Evolutionary conservation across 371 early-diverging fungal species (phyloP).

Genomic region (Apophysomyces ossiformis): DNA sequence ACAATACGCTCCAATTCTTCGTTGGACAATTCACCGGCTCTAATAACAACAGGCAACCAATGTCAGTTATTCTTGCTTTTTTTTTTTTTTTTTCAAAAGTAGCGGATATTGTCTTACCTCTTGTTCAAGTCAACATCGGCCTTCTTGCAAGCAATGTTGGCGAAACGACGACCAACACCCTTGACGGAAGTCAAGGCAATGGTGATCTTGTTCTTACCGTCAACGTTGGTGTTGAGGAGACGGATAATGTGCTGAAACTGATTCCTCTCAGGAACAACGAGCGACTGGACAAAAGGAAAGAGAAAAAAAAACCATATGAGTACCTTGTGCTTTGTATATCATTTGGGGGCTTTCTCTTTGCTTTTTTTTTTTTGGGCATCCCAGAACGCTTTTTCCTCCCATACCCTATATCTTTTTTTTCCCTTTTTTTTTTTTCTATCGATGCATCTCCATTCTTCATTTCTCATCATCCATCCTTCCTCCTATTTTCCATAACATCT

Average conservation of each 20-base stretch:
- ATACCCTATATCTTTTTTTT: background rate
- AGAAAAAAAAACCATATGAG: background rate
- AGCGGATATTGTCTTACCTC: slow-evolving; percentile 69
- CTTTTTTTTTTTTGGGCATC: too few species aligned
- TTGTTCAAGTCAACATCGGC: slow-evolving; percentile 96
- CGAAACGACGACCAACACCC: slow-evolving; percentile 98
- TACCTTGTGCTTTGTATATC: background rate
- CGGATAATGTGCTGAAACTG: slow-evolving; percentile 99
- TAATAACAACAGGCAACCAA: slow-evolving; percentile 34
- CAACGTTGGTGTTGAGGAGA: slow-evolving; percentile 99
- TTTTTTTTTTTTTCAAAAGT: background rate
- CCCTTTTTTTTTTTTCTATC: background rate
- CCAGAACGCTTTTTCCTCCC: too few species aligned
- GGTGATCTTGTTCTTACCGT: slow-evolving; percentile 96
- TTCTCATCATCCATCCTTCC: background rate
- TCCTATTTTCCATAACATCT: background rate
- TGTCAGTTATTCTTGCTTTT: background rate
- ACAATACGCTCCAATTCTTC: slow-evolving; percentile 93
- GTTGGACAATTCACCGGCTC: slow-evolving; percentile 96
- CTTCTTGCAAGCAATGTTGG: slow-evolving; percentile 98
- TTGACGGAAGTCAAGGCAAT: slow-evolving; percentile 97
- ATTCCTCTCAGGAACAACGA: slow-evolving; percentile 88
- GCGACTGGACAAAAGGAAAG: slow-evolving; percentile 62
- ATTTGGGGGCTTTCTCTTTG: too few species aligned
- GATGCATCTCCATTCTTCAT: background rate